Percentiles rank a stretch among this genome's conserved stretches.
Conservation (phyloP, 192 early-diverging fungal species). For the Thamnidium elegans region DNA sequence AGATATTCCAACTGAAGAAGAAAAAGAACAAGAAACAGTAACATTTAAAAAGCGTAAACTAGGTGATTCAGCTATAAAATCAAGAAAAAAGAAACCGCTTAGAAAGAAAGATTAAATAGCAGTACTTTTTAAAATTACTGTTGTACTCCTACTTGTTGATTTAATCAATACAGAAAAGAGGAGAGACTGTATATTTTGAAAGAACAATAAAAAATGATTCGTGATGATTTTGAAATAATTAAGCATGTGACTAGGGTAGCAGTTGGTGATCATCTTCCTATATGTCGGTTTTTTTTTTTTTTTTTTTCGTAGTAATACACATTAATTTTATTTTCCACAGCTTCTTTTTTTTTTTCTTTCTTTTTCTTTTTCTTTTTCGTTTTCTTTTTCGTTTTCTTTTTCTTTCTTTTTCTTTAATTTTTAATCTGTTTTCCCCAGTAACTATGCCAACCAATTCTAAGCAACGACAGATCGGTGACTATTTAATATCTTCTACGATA, state of each 20-base stretch:
- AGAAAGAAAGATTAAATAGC: conserved; percentile 12
- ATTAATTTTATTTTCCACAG: neutral
- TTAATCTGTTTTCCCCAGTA: neutral
- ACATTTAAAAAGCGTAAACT: conserved; percentile 53
- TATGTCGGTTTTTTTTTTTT: neutral
- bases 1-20: conserved; percentile 10
- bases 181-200: neutral
- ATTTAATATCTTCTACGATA: conserved; percentile 2
- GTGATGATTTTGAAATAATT: neutral
- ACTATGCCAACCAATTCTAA: neutral
- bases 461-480: neutral
- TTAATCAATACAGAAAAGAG: too few species aligned
- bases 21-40: conserved; percentile 17
- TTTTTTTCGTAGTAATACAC: neutral
- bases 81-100: conserved; percentile 1
- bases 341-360: neutral
- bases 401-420: neutral
- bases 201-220: neutral
- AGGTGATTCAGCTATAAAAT: neutral
- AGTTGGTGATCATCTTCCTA: neutral
- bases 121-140: too few species aligned
- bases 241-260: conserved; percentile 2
- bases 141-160: too few species aligned
- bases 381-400: neutral
- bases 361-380: neutral